These are phyloP conservation scores for Tolypocladium album DNA, from an alignment of 2,329 filamentous ascomycete species.

Conservation along the genomic window DNA sequence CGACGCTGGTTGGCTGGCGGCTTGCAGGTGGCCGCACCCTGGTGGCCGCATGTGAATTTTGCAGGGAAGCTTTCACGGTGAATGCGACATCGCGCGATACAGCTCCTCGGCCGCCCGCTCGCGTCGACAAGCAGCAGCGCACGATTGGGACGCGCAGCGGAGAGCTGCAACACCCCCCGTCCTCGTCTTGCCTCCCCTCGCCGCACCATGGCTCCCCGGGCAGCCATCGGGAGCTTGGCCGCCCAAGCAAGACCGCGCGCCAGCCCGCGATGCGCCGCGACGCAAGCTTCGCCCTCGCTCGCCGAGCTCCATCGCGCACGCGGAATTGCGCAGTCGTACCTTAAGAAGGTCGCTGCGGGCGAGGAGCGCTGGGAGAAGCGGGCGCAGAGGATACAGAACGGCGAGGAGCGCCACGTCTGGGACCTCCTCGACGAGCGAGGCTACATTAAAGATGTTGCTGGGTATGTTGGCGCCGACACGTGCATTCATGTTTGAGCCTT, in stretches of 20 bases:
- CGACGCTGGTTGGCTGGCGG: constrained; percentile 16
- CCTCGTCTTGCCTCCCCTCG: too few relatives aligned
- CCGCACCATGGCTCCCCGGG: constrained; percentile 16
- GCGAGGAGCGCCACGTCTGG: constrained; percentile 44
- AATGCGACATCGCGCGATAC: neutral
- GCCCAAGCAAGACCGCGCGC: constrained; percentile 12
- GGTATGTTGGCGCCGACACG: constrained; percentile 36
- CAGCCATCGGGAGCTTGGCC: constrained; percentile 12
- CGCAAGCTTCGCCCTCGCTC: constrained; percentile 8
- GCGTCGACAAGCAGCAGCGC: neutral
- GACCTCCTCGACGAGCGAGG: constrained; percentile 61
- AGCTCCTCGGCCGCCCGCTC: neutral
- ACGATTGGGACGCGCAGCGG: neutral
- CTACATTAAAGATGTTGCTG: constrained; percentile 63
- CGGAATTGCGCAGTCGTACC: constrained; percentile 27
- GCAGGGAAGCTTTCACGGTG: neutral
- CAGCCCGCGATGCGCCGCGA: constrained; percentile 12
- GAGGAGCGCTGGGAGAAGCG: constrained; percentile 35
- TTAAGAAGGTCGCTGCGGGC: constrained; percentile 31
- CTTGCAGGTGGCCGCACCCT: constrained; percentile 8
- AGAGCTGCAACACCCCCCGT: neutral
- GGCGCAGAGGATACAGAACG: constrained; percentile 36
- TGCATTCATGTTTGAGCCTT: neutral
- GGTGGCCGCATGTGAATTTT: constrained; percentile 16
- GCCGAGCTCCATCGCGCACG: constrained; percentile 17